Conservation (phyloP, 2,329 filamentous ascomycete species). For the Ascochyta viciae-villosae region DNA sequence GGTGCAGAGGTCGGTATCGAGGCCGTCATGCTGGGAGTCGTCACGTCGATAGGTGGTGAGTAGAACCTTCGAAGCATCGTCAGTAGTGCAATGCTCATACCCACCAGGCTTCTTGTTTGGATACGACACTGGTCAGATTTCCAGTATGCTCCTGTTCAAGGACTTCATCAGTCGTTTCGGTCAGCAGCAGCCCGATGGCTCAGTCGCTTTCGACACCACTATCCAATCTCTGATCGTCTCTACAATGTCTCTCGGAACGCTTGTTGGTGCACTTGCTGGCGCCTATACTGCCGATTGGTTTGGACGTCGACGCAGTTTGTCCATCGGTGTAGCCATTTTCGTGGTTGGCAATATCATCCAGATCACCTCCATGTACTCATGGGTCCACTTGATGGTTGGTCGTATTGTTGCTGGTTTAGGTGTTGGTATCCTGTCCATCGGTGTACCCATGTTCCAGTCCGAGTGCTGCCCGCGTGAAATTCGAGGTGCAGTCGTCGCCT, state of each 20-base stretch:
- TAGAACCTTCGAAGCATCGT: background rate
- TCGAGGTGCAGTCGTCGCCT: slow-evolving; percentile 67
- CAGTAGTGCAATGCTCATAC: background rate
- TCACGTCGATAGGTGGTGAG: slow-evolving; percentile 63
- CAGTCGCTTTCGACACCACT: slow-evolving; percentile 49
- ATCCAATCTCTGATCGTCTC: slow-evolving; percentile 53
- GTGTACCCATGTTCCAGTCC: slow-evolving; percentile 72
- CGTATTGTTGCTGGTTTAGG: slow-evolving; percentile 53
- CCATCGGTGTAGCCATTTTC: slow-evolving; percentile 55
- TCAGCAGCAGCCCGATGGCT: slow-evolving; percentile 51
- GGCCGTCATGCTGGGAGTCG: slow-evolving; percentile 61
- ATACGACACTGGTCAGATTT: slow-evolving; percentile 60
- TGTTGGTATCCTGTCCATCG: slow-evolving; percentile 58
- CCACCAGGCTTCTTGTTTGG: slow-evolving; percentile 62
- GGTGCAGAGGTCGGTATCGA: slow-evolving; percentile 44
- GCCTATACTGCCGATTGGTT: slow-evolving; percentile 62
- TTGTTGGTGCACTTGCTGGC: slow-evolving; percentile 51
- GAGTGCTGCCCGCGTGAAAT: slow-evolving; percentile 69
- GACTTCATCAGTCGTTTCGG: slow-evolving; percentile 67
- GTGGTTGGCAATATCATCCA: slow-evolving; percentile 54
- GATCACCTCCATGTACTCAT: slow-evolving; percentile 50
- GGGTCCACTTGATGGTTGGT: slow-evolving; percentile 59
- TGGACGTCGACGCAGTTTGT: slow-evolving; percentile 56
- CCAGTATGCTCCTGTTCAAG: slow-evolving; percentile 49
- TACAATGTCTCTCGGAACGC: slow-evolving; percentile 50